phyloP scores from a whole-genome alignment of 805 yeast genomes.

The Monosporozyma aerobia region DNA sequence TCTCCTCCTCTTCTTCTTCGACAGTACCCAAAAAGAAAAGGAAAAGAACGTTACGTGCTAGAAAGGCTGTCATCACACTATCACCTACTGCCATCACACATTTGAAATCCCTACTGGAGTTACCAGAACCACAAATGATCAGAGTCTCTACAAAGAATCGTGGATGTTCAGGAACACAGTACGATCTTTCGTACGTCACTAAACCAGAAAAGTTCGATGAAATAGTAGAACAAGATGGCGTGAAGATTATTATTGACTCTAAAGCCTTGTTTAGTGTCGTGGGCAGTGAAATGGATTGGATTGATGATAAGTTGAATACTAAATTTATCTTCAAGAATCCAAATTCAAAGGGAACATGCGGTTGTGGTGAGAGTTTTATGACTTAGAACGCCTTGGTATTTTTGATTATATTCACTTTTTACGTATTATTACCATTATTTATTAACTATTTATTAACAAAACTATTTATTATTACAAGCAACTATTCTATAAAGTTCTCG shows the following conservation, averaged over 20 bases:
- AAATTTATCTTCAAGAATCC: constrained; percentile 92
- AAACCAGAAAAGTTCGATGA: constrained; percentile 95
- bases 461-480: background rate
- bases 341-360: constrained; percentile 95
- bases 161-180: constrained; percentile 93
- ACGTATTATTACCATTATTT: constrained; percentile 4
- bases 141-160: constrained; percentile 91
- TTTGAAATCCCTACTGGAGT: constrained; percentile 53
- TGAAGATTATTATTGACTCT: constrained; percentile 85
- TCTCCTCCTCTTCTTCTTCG: background rate
- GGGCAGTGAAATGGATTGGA: constrained; percentile 98
- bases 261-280: constrained; percentile 92
- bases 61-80: constrained; percentile 82
- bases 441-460: constrained; percentile 1
- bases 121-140: constrained; percentile 82
- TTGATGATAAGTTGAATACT: constrained; percentile 82
- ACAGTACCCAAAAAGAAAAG: constrained; percentile 26
- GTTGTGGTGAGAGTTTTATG: constrained; percentile 98
- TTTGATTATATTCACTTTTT: background rate
- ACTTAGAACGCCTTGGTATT: constrained; percentile 39
- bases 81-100: constrained; percentile 70
- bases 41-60: constrained; percentile 68
- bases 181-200: constrained; percentile 82
- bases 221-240: constrained; percentile 85
- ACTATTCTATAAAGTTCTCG: background rate